phyloP scores from a whole-genome alignment of 2,329 filamentous ascomycete genomes.

The Pseudocercospora musae region DNA sequence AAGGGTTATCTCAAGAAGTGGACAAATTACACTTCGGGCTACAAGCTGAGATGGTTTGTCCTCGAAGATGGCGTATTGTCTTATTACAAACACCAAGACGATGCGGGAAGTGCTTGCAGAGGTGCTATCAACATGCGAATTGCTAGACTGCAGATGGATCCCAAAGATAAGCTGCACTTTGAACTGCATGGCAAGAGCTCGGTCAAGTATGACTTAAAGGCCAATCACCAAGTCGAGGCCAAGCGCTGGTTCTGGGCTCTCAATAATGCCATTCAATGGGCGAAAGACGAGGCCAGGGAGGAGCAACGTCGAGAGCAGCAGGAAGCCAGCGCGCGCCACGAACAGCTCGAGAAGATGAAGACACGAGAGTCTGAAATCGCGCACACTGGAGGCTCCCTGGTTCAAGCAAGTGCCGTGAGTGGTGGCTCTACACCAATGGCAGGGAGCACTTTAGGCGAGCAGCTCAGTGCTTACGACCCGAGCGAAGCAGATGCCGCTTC shows the following conservation, averaged over 20 bases:
- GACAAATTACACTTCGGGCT: slow-evolving; percentile 98
- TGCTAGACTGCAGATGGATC: slow-evolving; percentile 88
- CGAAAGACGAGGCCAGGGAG: slow-evolving; percentile 92
- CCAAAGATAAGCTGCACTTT: slow-evolving; percentile 95
- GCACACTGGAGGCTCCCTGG: slow-evolving; percentile 24
- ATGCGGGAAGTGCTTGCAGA: slow-evolving; percentile 90
- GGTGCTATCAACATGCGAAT: slow-evolving; percentile 99
- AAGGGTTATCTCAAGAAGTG: slow-evolving; percentile 99
- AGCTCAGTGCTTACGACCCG: slow-evolving; percentile 58
- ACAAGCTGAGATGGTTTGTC: slow-evolving; percentile 96
- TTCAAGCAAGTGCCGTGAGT: slow-evolving; percentile 46
- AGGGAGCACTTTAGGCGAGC: slow-evolving; percentile 51
- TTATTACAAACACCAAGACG: slow-evolving; percentile 99
- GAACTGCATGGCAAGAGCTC: slow-evolving; percentile 98
- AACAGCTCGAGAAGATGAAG: slow-evolving; percentile 57
- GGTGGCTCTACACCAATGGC: slow-evolving; percentile 38
- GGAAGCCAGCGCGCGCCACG: slow-evolving; percentile 76
- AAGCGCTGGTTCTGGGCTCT: slow-evolving; percentile 99
- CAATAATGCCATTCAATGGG: slow-evolving; percentile 98
- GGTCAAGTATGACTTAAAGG: slow-evolving; percentile 96
- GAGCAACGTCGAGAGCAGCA: slow-evolving; percentile 74
- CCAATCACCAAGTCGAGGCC: slow-evolving; percentile 95
- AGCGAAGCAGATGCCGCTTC: slow-evolving; percentile 56
- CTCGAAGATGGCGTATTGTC: slow-evolving; percentile 95
- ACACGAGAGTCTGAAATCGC: slow-evolving; percentile 30